These are phyloP conservation scores for Macroventuria anomochaeta DNA, from an alignment of 2,329 filamentous ascomycete species.

Conservation along the genomic window DNA sequence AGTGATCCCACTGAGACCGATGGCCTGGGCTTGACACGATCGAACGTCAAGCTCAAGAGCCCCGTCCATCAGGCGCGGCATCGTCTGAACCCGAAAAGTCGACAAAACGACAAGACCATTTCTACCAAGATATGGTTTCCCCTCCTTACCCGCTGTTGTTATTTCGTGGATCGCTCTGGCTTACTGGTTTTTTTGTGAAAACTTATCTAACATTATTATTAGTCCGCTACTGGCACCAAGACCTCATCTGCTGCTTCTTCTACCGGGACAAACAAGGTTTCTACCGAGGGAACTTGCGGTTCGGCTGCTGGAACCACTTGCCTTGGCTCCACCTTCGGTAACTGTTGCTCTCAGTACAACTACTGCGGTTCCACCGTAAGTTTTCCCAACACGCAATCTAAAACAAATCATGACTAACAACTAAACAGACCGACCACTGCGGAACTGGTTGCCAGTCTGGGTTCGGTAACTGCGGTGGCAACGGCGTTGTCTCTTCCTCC, in stretches of 20 bases:
- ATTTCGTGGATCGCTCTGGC: conserved; percentile 9
- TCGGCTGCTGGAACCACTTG: conserved; percentile 52
- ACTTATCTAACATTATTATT: conserved; percentile 7
- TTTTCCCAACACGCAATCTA: too few relatives aligned
- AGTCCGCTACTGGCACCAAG: conserved; percentile 21
- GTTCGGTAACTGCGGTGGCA: conserved; percentile 40
- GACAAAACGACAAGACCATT: conserved; percentile 6
- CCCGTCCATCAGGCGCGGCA: conserved; percentile 9
- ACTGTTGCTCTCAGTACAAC: conserved; percentile 56
- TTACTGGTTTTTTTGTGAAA: conserved; percentile 3
- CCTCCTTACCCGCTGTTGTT: conserved; percentile 4
- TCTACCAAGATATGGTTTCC: conserved; percentile 8
- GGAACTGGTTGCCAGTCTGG: conserved; percentile 41
- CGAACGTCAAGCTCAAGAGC: conserved; percentile 8
- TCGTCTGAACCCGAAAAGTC: conserved; percentile 13
- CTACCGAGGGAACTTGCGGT: conserved; percentile 53
- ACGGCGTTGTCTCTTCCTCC: conserved; percentile 12
- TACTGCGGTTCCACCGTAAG: conserved; percentile 45
- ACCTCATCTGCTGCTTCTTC: conserved; percentile 22
- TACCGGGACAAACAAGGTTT: conserved; percentile 38
- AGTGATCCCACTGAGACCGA: conserved; percentile 15
- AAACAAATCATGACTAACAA: too few relatives aligned
- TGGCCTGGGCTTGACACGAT: conserved; percentile 10
- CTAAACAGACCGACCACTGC: conserved; percentile 30
- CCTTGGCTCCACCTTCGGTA: conserved; percentile 51